Base-by-base conservation (phyloP, 108 stramenopile genomes). In the Cylindrotheca fusiformis region DNA sequence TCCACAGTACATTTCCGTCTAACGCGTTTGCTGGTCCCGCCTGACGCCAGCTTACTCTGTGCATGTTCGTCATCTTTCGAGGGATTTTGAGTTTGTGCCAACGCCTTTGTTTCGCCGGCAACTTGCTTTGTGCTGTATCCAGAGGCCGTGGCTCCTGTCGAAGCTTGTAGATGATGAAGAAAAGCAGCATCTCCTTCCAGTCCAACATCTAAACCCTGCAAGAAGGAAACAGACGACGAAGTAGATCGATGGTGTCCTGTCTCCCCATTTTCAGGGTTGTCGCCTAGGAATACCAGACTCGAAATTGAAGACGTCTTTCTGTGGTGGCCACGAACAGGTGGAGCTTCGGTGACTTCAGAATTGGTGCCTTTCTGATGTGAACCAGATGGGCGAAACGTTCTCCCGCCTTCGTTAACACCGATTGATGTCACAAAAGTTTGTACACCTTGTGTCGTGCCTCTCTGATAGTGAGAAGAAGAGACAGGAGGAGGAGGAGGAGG, bases 1-100 rank as follows among this genome's bases (percentile, higher is more conserved):
- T 56, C 65, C 12, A 87, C 60, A 19, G 81, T 77, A 45, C 92
- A 94, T 56, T 94, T 94, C 46, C 92, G 88, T 60, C 92, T 88
- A 50, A 82, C 71, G n/a, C 86, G 81, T 47, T 82, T 82, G 76
- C 76, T 80, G 1, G 74, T 71, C 47, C 76, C 80, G 21, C 80
- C 82, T 32, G 59, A 23, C 2, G 78, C 78, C 30, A 83, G 57
- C 55, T 68, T 74, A 30, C 53, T 59, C 6, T 32, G 25, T 3
- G 26, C 55, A 47, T 60, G 54, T 6, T 19, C 23, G n/a, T 60
- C 50, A 2, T 60, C 23, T 36, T 36, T 22, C 10, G 53, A 25
- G 41, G 52, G 20, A 32, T 55, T 44, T 23, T n/a, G 4, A 32
- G 55, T 10, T 29, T 55, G 32, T 25, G 31, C 3, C 45, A 24